Evolutionary conservation across 2,329 filamentous ascomycete genomes (phyloP), one percentile per base, ranked within the genome.

Genomic region (Neoascochyta sp.): DNA sequence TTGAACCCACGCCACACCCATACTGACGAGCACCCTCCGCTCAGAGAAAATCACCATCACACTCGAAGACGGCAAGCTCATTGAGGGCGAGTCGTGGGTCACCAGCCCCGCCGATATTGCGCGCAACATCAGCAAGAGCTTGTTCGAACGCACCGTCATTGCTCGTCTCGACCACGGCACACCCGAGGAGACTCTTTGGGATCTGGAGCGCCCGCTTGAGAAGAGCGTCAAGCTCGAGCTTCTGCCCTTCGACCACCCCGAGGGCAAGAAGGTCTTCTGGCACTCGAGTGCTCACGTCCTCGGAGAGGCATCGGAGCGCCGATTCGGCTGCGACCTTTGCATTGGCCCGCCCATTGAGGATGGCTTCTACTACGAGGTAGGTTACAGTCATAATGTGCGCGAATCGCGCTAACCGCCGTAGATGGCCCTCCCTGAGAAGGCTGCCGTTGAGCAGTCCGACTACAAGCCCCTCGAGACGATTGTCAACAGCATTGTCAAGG

Each of bases 181-280:
- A 16, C 81, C 95, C 45, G 86, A 83, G 33, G 75, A 86, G 57
- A 61, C 57, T 22, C 72, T 96, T 8, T 98, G 90, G 92, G 92
- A 98, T 68, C 69, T 98, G 45, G 86, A 90, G 56, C 75, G 92
- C 32, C 90, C 90, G 4, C 69, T 98, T 19, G 92, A 96, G 72
- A 80, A 79, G 66, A 86, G 81, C 69, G 92, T 86, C 70, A 83
- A 78, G 50, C 75, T 98, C 16, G 83, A 89, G 55, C 74, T 95
- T 31, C 74, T 96, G 43, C 81, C 84, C 44, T 98, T 96, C 52
- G 81, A 87, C 28, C 69, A 83, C 62, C 62, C 63, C 4, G 66
- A 85, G 67, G 90, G 87, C 54, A 89, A 92, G 69, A 86, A 86
- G 63, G 90, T 96, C 34, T 98, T 95, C 70, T 98, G 90, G 90